These are phyloP conservation scores for Phytopythium litorale DNA, from an alignment of 352 stramenopile species.

Conservation along the genomic window DNA sequence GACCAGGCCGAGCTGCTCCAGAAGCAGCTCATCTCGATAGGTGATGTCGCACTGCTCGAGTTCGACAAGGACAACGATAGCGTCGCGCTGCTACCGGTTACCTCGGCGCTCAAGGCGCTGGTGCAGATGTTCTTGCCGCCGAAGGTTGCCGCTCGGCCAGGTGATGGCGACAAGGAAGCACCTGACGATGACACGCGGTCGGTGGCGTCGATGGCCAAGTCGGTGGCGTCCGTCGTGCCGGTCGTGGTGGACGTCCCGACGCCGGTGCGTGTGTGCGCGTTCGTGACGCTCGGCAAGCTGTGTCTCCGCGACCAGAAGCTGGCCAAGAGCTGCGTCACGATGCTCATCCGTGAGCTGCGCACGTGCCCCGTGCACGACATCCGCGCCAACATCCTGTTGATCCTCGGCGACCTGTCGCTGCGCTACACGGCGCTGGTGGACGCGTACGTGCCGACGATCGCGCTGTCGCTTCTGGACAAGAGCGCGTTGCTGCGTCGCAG, in stretches of 20 bases:
- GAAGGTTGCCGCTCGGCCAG: conserved; percentile 34
- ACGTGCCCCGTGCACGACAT: conserved; percentile 82
- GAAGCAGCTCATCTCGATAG: conserved; percentile 78
- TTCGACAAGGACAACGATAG: conserved; percentile 80
- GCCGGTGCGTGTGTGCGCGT: conserved; percentile 89
- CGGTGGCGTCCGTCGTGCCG: conserved; percentile 1
- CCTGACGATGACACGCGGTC: conserved; percentile 17
- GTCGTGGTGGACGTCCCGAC: conserved; percentile 41
- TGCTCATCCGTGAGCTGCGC: conserved; percentile 94
- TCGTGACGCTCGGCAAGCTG: conserved; percentile 93
- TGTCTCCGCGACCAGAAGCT: conserved; percentile 93
- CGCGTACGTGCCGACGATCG: conserved; percentile 94
- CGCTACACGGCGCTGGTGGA: conserved; percentile 96
- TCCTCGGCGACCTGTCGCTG: conserved; percentile 96
- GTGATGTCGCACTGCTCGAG: conserved; percentile 74
- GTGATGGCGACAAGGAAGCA: conserved; percentile 14
- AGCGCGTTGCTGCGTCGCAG: conserved; percentile 91
- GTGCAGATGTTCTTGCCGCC: conserved; percentile 79
- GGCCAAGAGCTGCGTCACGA: conserved; percentile 92
- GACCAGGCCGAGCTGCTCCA: conserved; percentile 61
- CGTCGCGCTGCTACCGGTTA: conserved; percentile 51
- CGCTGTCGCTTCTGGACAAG: conserved; percentile 88
- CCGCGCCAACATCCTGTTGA: conserved; percentile 95
- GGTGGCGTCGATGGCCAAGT: not conserved
- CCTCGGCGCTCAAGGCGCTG: conserved; percentile 42